phyloP scores from a whole-genome alignment of 2,329 filamentous ascomycete genomes.

The Tympanopsis confertula region DNA sequence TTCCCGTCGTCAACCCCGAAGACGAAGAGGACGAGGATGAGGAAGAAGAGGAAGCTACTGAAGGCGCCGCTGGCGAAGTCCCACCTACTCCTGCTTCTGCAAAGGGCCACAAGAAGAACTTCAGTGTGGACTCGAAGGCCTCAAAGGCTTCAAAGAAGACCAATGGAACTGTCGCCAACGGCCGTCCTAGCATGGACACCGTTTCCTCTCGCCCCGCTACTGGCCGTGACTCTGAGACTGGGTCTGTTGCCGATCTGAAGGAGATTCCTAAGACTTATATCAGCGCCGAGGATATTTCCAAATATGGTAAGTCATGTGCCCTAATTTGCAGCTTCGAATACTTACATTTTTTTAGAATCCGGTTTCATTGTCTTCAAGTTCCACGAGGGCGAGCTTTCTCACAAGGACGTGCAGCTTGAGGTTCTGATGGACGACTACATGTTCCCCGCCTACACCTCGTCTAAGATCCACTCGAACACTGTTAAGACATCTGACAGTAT shows the following conservation, averaged over 20 bases:
- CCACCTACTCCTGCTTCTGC: conserved; percentile 2
- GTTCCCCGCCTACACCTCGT: conserved; percentile 77
- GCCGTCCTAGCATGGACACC: neutral
- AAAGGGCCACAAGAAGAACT: neutral
- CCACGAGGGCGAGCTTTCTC: conserved; percentile 74
- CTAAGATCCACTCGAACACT: conserved; percentile 56
- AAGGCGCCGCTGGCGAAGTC: conserved; percentile 16
- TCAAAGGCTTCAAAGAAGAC: neutral
- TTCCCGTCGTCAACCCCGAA: conserved; percentile 77
- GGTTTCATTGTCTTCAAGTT: conserved; percentile 91
- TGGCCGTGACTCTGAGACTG: neutral
- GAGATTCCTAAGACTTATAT: conserved; percentile 1
- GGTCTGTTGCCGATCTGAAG: neutral
- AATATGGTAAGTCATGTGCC: conserved; percentile 27
- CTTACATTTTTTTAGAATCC: conserved; percentile 73
- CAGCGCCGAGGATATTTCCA: neutral
- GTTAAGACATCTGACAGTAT: conserved; percentile 64
- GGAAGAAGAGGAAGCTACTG: conserved; percentile 24
- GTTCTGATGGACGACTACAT: conserved; percentile 89
- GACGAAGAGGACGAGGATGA: conserved; percentile 58
- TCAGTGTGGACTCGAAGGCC: neutral
- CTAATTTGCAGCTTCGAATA: conserved; percentile 59
- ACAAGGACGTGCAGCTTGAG: conserved; percentile 67
- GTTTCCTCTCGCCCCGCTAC: neutral
- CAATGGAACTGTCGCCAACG: neutral